Conservation (phyloP, 805 yeast species). For the Kodamaea kaohsiungensis region DNA sequence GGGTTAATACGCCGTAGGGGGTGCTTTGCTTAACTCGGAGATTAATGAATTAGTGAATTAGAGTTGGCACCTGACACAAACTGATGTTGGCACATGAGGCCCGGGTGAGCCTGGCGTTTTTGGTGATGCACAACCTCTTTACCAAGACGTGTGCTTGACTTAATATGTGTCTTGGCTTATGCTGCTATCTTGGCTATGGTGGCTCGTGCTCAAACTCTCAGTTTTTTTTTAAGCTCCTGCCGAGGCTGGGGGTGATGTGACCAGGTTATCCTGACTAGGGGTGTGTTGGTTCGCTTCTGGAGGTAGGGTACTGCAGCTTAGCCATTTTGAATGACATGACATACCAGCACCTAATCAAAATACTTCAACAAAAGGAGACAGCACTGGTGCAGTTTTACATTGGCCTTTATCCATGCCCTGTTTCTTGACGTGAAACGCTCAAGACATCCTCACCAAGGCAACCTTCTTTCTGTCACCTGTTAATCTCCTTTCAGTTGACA, state of each 20-base stretch:
- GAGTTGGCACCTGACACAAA: background rate
- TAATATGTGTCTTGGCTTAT: background rate
- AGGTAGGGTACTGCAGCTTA: too few relatives aligned
- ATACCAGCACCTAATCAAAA: too few relatives aligned
- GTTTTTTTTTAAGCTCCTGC: too few relatives aligned
- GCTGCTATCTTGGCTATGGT: too few relatives aligned
- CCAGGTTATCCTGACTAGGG: too few relatives aligned
- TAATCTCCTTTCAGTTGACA: background rate
- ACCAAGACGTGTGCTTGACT: background rate
- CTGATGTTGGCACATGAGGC: background rate
- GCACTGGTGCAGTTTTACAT: too few relatives aligned
- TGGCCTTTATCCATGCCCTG: background rate
- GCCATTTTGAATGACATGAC: too few relatives aligned
- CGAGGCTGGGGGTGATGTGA: too few relatives aligned
- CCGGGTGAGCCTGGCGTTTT: background rate
- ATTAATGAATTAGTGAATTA: background rate
- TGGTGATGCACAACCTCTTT: too few relatives aligned
- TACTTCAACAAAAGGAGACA: too few relatives aligned
- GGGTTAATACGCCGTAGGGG: background rate
- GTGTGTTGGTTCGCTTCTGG: too few relatives aligned
- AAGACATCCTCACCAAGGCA: background rate
- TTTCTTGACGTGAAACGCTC: constrained; percentile 2
- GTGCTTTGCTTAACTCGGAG: background rate
- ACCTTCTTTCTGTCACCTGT: background rate
- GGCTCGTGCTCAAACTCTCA: too few relatives aligned